Evolutionary conservation across 345 rosid genomes (phyloP).

Genomic region (Orychophragmus violaceus): DNA sequence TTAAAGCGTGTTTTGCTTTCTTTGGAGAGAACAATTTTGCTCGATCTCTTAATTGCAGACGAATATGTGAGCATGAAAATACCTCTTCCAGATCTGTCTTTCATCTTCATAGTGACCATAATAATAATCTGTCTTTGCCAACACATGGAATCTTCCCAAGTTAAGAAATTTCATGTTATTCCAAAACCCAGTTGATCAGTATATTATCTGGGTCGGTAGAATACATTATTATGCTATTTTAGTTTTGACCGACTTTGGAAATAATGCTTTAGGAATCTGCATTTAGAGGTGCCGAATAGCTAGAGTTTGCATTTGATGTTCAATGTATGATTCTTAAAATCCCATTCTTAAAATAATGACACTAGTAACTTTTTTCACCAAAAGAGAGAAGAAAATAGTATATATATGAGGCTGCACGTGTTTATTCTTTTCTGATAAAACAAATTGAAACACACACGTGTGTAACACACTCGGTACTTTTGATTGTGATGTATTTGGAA

Average conservation of each 20-base stretch:
- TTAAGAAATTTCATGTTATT: not conserved
- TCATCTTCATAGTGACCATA: constrained; percentile 2
- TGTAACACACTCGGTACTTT: too few relatives aligned
- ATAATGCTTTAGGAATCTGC: constrained; percentile 10
- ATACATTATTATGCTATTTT: not conserved
- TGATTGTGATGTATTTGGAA: too few relatives aligned
- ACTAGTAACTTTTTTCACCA: not conserved
- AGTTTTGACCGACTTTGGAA: not conserved
- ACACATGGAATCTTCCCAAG: constrained; percentile 17
- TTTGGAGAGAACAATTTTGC: not conserved
- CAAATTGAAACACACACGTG: too few relatives aligned
- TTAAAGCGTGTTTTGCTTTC: constrained; percentile 10
- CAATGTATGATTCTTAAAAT: not conserved
- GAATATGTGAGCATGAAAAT: constrained; percentile 17
- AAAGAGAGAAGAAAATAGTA: not conserved
- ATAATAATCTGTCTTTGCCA: constrained; percentile 14
- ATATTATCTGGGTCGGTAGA: constrained; percentile 16
- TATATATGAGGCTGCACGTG: too few relatives aligned
- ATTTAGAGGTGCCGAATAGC: not conserved
- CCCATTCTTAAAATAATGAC: not conserved
- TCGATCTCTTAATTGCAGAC: constrained; percentile 12
- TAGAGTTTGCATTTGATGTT: not conserved
- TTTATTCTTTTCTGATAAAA: too few relatives aligned
- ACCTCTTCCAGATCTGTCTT: not conserved
- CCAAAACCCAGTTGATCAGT: not conserved